These are phyloP conservation scores for Dioscorea cayenensis DNA, from an alignment of 116 monocot species.

Conservation along the genomic window DNA sequence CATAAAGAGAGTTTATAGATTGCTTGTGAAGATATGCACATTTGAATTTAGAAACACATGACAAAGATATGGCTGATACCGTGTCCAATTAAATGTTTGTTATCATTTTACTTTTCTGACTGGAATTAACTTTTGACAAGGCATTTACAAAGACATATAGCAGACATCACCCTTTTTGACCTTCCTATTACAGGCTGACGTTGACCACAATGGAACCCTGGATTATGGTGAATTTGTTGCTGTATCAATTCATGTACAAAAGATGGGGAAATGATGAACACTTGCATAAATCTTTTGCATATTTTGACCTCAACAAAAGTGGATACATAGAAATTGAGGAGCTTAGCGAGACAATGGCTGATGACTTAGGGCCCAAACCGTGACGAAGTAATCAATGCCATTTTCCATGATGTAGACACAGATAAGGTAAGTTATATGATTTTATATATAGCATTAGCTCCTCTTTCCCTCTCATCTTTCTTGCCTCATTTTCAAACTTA, in stretches of 20 bases:
- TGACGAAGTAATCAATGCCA: constrained; percentile 7
- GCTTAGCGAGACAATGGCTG: constrained; percentile 16
- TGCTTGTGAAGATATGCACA: not conserved
- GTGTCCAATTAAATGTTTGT: too few species aligned
- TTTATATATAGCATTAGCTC: not conserved
- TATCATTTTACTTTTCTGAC: too few species aligned
- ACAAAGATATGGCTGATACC: too few species aligned
- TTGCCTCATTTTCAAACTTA: too few species aligned
- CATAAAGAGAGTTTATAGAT: not conserved
- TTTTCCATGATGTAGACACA: constrained; percentile 14
- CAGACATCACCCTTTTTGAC: not conserved
- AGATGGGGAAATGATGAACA: constrained; percentile 19
- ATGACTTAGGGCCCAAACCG: constrained; percentile 4
- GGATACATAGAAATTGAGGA: constrained; percentile 23
- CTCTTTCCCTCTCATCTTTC: not conserved
- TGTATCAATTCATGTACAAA: constrained; percentile 17
- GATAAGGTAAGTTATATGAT: constrained; percentile 13
- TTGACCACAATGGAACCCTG: constrained; percentile 16
- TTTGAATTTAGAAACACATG: not conserved
- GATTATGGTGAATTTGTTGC: constrained; percentile 21
- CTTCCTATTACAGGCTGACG: constrained; percentile 9
- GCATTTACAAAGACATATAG: too few species aligned
- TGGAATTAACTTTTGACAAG: too few species aligned
- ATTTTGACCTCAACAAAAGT: constrained; percentile 17
- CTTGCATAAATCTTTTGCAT: constrained; percentile 10